Evolutionary conservation across 2,329 filamentous ascomycete genomes (phyloP), one percentile per base, ranked within the genome.

Genomic region (Amphichorda felina): DNA sequence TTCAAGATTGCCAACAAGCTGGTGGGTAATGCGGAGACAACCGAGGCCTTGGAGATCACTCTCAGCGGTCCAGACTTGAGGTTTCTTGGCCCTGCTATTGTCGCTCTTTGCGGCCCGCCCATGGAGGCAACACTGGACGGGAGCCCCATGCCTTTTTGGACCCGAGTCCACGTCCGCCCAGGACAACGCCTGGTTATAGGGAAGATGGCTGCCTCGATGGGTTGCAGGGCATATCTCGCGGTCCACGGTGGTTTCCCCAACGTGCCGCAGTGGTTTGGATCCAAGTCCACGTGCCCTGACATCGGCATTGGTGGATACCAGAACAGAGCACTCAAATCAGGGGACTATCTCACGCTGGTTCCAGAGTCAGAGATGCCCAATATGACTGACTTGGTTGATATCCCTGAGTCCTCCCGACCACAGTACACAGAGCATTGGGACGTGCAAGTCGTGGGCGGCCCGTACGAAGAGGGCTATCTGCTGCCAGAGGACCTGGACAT

Each of bases 301-400:
- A 66, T 75, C 13, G 65, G 60, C 0, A 66, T 77, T 15, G 74
- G 74, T 17, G 74, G 74, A 0, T 71, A 73, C 30, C 73, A 79
- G 50, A 73, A 72, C 5, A 58, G 74, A 32, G 59, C 62, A 28
- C 56, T 78, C 16, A 63, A 66, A 3, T 57, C 70, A 2, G 68
- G 71, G 1, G 72, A 75, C 42, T 50, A 72, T 13, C 50, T 76
- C 2, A 52, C 59, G 3, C 59, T 72, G 13, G 45, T 46, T 3
- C 55, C 34, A 19, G 3, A 35, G n/a, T n/a, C n/a, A n/a, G n/a
- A n/a, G n/a, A n/a, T n/a, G n/a, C 33, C 9, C 11, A 21, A 27
- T 40, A 1, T 26, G 30, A 6, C 27, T 18, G 1, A 28, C 39
- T 2, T 19, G 8, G 33, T 37, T 1, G 38, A 41, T 11, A 30